Evolutionary conservation across 2,329 filamentous ascomycete genomes (phyloP).

Genomic region (Pseudogymnoascus destructans): DNA sequence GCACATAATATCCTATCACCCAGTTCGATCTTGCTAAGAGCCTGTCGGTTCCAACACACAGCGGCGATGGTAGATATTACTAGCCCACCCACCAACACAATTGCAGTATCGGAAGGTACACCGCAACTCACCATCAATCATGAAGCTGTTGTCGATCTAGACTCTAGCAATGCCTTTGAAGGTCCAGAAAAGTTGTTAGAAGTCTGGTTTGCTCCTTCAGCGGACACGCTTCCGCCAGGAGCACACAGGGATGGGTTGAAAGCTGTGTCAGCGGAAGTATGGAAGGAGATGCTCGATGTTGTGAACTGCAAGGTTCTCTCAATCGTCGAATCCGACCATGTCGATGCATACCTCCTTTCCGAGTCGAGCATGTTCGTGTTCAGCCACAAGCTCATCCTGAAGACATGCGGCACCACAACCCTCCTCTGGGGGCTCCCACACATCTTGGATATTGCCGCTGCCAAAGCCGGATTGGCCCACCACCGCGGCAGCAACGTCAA

Average conservation of each 20-base stretch:
- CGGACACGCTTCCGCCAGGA: slow-evolving; percentile 48
- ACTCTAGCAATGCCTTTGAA: slow-evolving; percentile 94
- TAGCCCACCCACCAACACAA: slow-evolving; percentile 68
- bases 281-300: slow-evolving; percentile 94
- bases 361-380: slow-evolving; percentile 99
- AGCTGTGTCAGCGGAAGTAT: slow-evolving; percentile 66
- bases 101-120: slow-evolving; percentile 70
- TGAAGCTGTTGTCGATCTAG: slow-evolving; percentile 81
- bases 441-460: slow-evolving; percentile 81
- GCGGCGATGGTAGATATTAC: slow-evolving; percentile 74
- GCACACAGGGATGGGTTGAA: slow-evolving; percentile 51
- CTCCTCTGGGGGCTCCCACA: slow-evolving; percentile 78
- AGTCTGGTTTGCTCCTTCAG: slow-evolving; percentile 88
- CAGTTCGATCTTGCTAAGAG: background rate
- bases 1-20: background rate
- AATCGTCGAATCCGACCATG: slow-evolving; percentile 79
- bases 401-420: slow-evolving; percentile 96
- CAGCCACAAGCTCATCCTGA: slow-evolving; percentile 97
- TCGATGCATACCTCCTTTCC: slow-evolving; percentile 92
- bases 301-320: slow-evolving; percentile 98
- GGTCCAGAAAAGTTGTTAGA: slow-evolving; percentile 97
- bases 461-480: slow-evolving; percentile 76
- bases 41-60: slow-evolving; percentile 5
- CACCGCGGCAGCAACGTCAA: slow-evolving; percentile 47
- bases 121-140: slow-evolving; percentile 94